Percentiles rank a stretch among this genome's conserved stretches.
Conservation (phyloP, 257 asterid species). For the Rhazya stricta region DNA sequence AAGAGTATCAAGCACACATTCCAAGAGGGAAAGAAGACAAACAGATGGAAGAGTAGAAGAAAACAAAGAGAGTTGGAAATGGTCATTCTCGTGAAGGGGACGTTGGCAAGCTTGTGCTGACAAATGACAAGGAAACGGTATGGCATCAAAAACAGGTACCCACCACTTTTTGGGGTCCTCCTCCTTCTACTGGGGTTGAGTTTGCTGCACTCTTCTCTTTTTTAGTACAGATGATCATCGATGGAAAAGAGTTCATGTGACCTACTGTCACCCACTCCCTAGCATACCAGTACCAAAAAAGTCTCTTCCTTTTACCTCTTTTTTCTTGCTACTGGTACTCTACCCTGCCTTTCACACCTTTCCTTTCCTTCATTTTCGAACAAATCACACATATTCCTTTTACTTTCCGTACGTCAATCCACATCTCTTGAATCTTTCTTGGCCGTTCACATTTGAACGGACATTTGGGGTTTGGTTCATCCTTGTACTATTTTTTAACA, state of each 20-base stretch:
- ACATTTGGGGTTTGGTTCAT: background rate
- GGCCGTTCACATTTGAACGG: background rate
- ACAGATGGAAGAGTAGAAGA: constrained; percentile 45
- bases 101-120: constrained; percentile 28
- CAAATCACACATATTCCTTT: background rate
- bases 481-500: background rate
- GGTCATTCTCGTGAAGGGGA: constrained; percentile 60
- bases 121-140: constrained; percentile 26
- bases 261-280: constrained; percentile 23
- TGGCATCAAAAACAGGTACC: constrained; percentile 14
- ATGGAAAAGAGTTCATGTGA: constrained; percentile 19
- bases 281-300: background rate
- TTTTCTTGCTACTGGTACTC: background rate
- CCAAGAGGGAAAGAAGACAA: constrained; percentile 52
- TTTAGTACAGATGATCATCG: background rate
- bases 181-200: background rate
- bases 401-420: background rate
- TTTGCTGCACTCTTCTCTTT: background rate
- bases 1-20: constrained; percentile 42
- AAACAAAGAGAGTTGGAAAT: constrained; percentile 54
- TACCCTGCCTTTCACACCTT: background rate
- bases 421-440: background rate
- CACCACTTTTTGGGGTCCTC: constrained; percentile 12
- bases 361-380: background rate
- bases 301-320: background rate